phyloP scores from a whole-genome alignment of 2,329 filamentous ascomycete genomes.

The Tricladium varicosporioides region DNA sequence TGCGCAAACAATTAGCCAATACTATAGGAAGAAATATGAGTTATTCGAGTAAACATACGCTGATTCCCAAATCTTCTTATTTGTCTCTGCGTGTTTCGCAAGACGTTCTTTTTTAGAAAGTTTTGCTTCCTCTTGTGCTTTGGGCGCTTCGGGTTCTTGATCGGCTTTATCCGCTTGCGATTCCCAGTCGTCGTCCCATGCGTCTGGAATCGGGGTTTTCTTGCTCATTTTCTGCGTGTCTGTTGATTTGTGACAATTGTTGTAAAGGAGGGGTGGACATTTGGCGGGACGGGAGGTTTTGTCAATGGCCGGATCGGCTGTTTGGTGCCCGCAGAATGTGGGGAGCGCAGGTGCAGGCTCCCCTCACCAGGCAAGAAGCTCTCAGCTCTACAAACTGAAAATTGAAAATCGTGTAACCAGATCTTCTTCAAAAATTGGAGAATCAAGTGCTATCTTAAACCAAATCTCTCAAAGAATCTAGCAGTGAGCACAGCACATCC shows the following conservation, averaged over 20 bases:
- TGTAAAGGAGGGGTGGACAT: conserved; percentile 1
- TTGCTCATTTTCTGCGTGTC: conserved; percentile 29
- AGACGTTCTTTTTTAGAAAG: conserved; percentile 74
- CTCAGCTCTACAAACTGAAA: too few relatives aligned
- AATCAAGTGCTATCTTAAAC: background rate
- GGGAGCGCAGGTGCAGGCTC: too few relatives aligned
- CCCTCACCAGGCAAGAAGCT: too few relatives aligned
- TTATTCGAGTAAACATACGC: conserved; percentile 55
- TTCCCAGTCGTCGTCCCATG: conserved; percentile 92
- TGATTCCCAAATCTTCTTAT: conserved; percentile 84
- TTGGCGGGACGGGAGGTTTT: conserved; percentile 1
- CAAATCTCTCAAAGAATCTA: background rate
- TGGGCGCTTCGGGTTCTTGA: conserved; percentile 16
- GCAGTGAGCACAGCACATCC: conserved; percentile 6
- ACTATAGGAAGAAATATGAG: conserved; percentile 11
- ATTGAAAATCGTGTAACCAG: background rate
- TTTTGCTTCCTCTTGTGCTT: conserved; percentile 24
- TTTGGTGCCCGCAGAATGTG: too few relatives aligned
- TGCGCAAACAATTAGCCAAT: conserved; percentile 6
- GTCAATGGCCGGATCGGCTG: background rate
- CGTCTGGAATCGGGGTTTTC: conserved; percentile 60
- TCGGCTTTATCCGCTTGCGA: conserved; percentile 62
- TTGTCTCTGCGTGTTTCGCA: conserved; percentile 78
- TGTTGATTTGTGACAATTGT: background rate
- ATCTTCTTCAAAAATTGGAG: too few relatives aligned